Evolutionary conservation across 352 stramenopile genomes (phyloP).

Genomic region (Phytopythium sindhum): DNA sequence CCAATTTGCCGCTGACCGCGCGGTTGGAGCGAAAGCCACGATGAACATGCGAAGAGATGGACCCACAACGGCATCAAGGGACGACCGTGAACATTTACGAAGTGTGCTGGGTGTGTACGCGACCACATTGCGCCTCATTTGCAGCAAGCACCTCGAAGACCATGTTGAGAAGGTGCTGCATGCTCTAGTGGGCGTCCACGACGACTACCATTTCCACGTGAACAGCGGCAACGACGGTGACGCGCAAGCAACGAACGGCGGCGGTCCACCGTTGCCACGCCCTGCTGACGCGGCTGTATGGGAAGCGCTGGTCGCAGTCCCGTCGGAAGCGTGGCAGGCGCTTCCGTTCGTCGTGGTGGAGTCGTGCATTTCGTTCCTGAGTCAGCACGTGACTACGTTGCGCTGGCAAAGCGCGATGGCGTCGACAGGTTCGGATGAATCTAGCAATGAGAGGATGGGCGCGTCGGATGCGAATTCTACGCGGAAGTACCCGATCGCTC

Average conservation of each 20-base stretch:
- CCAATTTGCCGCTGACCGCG: slow-evolving; percentile 47
- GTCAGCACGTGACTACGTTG: slow-evolving; percentile 58
- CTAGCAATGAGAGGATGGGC: background rate
- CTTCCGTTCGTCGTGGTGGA: slow-evolving; percentile 42
- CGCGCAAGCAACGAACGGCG: background rate
- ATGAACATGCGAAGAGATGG: background rate
- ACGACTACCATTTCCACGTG: slow-evolving; percentile 73
- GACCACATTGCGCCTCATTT: slow-evolving; percentile 69
- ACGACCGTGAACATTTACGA: slow-evolving; percentile 22
- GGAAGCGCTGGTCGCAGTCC: slow-evolving; percentile 58
- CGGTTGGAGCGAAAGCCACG: slow-evolving; percentile 1
- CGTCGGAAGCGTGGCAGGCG: slow-evolving; percentile 40
- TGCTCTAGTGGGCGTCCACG: slow-evolving; percentile 72
- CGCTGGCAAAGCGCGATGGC: slow-evolving; percentile 45
- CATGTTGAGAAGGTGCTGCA: slow-evolving; percentile 82
- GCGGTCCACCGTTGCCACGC: slow-evolving; percentile 24
- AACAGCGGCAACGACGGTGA: slow-evolving; percentile 11
- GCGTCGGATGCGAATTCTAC: background rate
- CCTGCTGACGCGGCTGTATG: slow-evolving; percentile 64
- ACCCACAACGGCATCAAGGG: background rate
- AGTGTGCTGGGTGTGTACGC: slow-evolving; percentile 73
- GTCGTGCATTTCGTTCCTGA: slow-evolving; percentile 48
- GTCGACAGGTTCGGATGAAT: background rate
- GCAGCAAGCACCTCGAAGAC: slow-evolving; percentile 59
- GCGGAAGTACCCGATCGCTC: slow-evolving; percentile 42